These are phyloP conservation scores for Blastobotrys chiropterorum DNA, from an alignment of 805 yeast species.

Conservation along the genomic window DNA sequence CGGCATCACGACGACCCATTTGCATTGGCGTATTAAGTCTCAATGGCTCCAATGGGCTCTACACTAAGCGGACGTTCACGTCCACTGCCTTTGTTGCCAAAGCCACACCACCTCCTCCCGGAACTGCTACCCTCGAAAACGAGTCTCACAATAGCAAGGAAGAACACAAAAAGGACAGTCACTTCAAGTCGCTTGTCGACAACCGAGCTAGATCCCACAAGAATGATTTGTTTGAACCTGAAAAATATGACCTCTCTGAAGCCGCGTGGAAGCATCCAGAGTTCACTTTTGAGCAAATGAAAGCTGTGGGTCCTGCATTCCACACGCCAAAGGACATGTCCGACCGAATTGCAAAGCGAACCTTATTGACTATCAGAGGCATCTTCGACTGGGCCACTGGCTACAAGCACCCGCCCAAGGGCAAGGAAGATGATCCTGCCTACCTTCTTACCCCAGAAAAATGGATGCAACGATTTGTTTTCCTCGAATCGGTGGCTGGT, in stretches of 20 bases:
- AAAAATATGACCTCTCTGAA: conserved; percentile 14
- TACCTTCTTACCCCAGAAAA: conserved; percentile 53
- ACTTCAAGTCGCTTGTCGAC: not conserved
- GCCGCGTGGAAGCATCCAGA: conserved; percentile 41
- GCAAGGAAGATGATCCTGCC: conserved; percentile 28
- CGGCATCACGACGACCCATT: not conserved
- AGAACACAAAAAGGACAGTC: not conserved
- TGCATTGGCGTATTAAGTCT: not conserved
- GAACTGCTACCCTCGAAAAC: not conserved
- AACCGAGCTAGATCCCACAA: not conserved
- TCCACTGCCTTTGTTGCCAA: not conserved
- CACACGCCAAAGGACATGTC: conserved; percentile 41
- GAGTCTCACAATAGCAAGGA: not conserved
- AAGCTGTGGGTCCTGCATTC: conserved; percentile 44
- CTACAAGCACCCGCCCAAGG: conserved; percentile 43
- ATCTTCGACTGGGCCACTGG: conserved; percentile 61
- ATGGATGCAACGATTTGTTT: conserved; percentile 56
- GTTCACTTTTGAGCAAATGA: conserved; percentile 35
- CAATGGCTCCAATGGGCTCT: not conserved
- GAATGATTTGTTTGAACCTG: conserved; percentile 13
- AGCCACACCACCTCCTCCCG: not conserved
- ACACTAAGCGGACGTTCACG: not conserved
- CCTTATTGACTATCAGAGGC: conserved; percentile 41
- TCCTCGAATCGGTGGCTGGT: conserved; percentile 68
- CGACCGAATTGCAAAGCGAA: conserved; percentile 47